Base-by-base conservation (phyloP, 768 basidiomycete species). In the Clathrus columnatus region DNA sequence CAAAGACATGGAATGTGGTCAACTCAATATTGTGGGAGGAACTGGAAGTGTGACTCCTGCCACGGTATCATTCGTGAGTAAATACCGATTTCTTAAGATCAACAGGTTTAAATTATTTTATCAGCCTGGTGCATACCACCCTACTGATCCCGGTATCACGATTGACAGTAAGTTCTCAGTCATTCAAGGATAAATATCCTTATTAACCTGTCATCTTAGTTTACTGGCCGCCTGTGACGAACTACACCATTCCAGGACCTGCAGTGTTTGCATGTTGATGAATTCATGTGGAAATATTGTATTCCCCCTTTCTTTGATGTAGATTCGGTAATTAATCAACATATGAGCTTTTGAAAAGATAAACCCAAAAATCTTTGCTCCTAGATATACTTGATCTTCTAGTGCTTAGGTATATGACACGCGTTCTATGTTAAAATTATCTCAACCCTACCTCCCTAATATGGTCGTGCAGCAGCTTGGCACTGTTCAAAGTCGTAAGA, bases 381-480 rank as follows among this genome's bases (percentile, higher is more conserved):
- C n/a, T n/a, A n/a, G n/a, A n/a, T n/a, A n/a, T n/a, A n/a, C n/a
- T 36, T 36, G 4, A 36, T 36, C 36, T 36, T 11, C 7, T 36
- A 32, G n/a, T 36, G 36, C 36, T 36, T 8, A 36, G 10, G 36
- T 36, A 36, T 36, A 36, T 36, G n/a, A 32, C 10, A 36, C n/a
- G n/a, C 10, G n/a, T n/a, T 36, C 36, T 36, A 36, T n/a, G 4
- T 36, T 36, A 36, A 4, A n/a, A 36, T 36, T 36, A 36, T 36
- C 4, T 36, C 36, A n/a, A 36, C 36, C 36, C 2, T 3, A 14
- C 2, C 4, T 14, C 11, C 11, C 61, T 70, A 76, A 63, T 79
- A 83, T 26, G 74, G 81, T 20, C 81, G 74, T 52, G 85, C 86
- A 29, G 85, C 84, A 57, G 83, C 81, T 70, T 88, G 85, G 71